These are phyloP conservation scores for Galeopsis tetrahit DNA, from an alignment of 257 asterid species.

Conservation along the genomic window DNA sequence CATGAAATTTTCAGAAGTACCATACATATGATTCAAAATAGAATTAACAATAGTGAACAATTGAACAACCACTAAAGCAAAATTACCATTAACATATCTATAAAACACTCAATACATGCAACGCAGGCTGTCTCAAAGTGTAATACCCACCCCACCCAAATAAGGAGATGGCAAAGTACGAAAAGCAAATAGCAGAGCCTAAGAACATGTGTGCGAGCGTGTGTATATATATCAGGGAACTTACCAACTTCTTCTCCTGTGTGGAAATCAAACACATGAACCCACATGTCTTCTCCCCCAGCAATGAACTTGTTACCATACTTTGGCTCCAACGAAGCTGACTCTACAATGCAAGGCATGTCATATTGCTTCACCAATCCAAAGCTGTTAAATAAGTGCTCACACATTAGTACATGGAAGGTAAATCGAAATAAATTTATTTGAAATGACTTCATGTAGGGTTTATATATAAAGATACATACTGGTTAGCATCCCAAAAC, in stretches of 20 bases:
- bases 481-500: conserved; percentile 99
- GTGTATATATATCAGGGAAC: conserved; percentile 9
- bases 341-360: conserved; percentile 88
- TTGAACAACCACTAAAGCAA: too few species aligned
- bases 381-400: conserved; percentile 53
- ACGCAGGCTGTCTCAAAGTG: not conserved
- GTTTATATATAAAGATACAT: conserved; percentile 33
- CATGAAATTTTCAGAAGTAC: not conserved
- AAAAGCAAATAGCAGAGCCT: not conserved
- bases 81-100: too few species aligned
- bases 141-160: too few species aligned
- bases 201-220: not conserved
- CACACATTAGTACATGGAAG: conserved; percentile 14
- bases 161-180: not conserved
- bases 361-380: conserved; percentile 84
- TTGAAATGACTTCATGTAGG: not conserved
- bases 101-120: too few species aligned
- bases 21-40: not conserved
- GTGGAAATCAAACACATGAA: conserved; percentile 84
- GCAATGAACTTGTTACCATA: conserved; percentile 86
- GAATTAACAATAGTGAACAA: not conserved
- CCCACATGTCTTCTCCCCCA: conserved; percentile 99
- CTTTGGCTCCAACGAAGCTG: conserved; percentile 94
- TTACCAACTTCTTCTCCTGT: conserved; percentile 86
- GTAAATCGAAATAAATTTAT: not conserved